Conservation (phyloP, 345 rosid genomes). For the Eucalyptus curtisii region DNA sequence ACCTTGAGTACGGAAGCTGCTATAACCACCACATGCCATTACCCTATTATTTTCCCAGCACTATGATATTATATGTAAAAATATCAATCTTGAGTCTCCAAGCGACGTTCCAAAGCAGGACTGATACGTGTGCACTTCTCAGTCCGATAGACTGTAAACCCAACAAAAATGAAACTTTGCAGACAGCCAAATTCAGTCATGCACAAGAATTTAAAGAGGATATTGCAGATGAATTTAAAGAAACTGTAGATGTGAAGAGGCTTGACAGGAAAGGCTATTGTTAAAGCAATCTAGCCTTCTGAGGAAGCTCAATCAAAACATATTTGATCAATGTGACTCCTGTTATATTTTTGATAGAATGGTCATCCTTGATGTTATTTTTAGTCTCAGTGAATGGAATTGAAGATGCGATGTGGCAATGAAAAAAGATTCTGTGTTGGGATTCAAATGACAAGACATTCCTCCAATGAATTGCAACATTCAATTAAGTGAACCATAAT, state of each 20-base stretch:
- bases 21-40: neutral
- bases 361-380: neutral
- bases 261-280: neutral
- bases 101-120: neutral
- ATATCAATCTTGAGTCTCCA: neutral
- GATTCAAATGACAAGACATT: neutral
- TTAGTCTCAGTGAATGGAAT: neutral
- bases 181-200: neutral
- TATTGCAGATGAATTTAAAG: neutral
- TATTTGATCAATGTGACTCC: neutral
- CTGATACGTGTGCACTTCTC: neutral
- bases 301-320: neutral
- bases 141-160: neutral
- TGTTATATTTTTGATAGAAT: neutral
- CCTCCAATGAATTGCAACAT: neutral
- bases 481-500: neutral
- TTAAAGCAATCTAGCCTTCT: neutral
- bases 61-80: neutral
- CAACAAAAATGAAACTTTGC: neutral
- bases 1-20: neutral
- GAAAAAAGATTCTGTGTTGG: neutral
- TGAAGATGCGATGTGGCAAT: neutral
- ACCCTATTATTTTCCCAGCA: neutral
- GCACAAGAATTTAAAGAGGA: neutral
- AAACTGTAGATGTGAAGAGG: neutral